A percentile compares a stretch with the other conserved stretches of the same genome.
Evolutionary conservation across 192 early-diverging fungal genomes (phyloP).

Genomic region (Lunasporangiospora selenospora): DNA sequence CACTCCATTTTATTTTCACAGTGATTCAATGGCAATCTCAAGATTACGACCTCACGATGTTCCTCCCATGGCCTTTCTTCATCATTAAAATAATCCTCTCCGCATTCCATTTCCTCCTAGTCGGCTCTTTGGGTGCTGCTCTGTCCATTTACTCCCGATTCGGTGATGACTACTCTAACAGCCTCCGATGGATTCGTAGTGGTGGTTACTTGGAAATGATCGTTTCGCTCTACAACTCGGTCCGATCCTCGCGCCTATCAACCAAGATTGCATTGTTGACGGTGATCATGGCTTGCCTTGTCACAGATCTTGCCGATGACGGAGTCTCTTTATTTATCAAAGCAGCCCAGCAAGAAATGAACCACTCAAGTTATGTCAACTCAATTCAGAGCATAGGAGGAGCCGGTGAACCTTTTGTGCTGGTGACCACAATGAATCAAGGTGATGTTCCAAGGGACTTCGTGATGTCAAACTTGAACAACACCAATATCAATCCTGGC

Average conservation of each 20-base stretch:
- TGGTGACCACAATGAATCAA: too few relatives aligned
- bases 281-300: not conserved
- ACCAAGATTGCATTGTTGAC: not conserved
- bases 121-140: conserved; percentile 1
- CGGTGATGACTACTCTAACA: conserved; percentile 9
- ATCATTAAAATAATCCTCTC: not conserved
- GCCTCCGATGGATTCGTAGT: conserved; percentile 18
- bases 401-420: too few relatives aligned
- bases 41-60: too few relatives aligned
- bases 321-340: conserved; percentile 2
- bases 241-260: not conserved
- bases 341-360: too few relatives aligned
- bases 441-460: too few relatives aligned
- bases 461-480: too few relatives aligned
- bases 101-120: conserved; percentile 1
- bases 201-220: conserved; percentile 15
- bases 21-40: too few relatives aligned
- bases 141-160: conserved; percentile 17
- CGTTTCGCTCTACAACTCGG: not conserved
- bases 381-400: too few relatives aligned
- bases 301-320: not conserved
- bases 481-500: too few relatives aligned
- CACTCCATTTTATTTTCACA: too few relatives aligned
- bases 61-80: conserved; percentile 6
- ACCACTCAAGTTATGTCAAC: too few relatives aligned